Percentiles rank a stretch among this genome's conserved stretches.
phyloP scores from a whole-genome alignment of 192 early-diverging fungal species.

The Podochytrium sp. region DNA sequence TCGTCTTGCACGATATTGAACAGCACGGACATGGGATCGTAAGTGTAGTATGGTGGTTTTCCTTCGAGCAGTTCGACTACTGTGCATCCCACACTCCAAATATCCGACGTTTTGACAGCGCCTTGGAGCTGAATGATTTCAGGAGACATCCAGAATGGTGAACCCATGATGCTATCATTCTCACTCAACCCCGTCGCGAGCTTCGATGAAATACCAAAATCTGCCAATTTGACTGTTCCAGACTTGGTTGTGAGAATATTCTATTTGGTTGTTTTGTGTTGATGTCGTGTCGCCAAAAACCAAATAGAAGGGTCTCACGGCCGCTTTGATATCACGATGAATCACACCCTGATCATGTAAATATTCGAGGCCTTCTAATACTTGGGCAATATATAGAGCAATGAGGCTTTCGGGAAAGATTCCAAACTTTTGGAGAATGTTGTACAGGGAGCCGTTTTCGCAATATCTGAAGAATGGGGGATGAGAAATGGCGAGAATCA shows the following conservation, averaged over 20 bases:
- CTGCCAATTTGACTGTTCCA: conserved; percentile 92
- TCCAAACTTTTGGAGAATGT: conserved; percentile 87
- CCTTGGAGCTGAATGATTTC: conserved; percentile 85
- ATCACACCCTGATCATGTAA: conserved; percentile 82
- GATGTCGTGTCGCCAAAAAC: not conserved
- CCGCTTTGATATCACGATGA: conserved; percentile 95
- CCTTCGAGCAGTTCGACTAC: conserved; percentile 92
- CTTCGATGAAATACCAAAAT: conserved; percentile 95
- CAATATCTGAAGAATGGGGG: conserved; percentile 37
- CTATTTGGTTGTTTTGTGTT: no score
- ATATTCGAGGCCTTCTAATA: conserved; percentile 87
- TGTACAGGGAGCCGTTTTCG: conserved; percentile 91
- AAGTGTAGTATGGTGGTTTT: conserved; percentile 84
- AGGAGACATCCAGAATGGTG: conserved; percentile 59
- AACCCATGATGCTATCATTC: conserved; percentile 39
- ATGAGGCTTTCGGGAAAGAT: conserved; percentile 89
- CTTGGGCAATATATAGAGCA: conserved; percentile 82
- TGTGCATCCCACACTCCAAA: conserved; percentile 95
- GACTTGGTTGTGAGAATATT: conserved; percentile 97
- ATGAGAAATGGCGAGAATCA: not conserved
- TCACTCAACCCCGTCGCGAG: conserved; percentile 50
- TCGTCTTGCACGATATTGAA: conserved; percentile 87
- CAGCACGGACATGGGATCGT: conserved; percentile 87
- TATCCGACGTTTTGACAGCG: conserved; percentile 86
- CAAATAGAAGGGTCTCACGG: conserved; percentile 37